Evolutionary conservation across 805 yeast species (phyloP), one percentile per base, ranked within the genome.

Genomic region (Sungouiella thailandica): DNA sequence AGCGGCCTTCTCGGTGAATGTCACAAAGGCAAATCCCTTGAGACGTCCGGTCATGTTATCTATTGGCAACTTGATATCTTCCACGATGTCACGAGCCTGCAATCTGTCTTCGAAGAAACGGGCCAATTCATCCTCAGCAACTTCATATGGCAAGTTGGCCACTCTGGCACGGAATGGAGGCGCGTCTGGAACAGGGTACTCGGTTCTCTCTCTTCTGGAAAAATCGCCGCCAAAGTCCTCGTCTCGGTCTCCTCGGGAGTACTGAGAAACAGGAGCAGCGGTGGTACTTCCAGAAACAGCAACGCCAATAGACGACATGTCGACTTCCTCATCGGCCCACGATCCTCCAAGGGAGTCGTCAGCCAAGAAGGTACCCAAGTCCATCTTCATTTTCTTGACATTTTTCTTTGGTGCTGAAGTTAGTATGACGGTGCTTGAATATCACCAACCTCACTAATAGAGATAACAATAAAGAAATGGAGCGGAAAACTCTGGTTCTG

Each of bases 151-250:
- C 54, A 93, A 75, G 65, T 89, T 88, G 55, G 77, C 76, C 46
- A 90, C 72, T 57, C 86, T 78, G n/a, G 96, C 97, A 52, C 84
- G 82, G 72, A 62, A 93, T 35, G 99, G 99, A 13, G 97, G 88
- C 33, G 65, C 72, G 50, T 87, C 90, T 29, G 99, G 99, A 40
- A 93, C 72, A 27, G 96, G 95, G 48, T 65, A 83, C 55, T 82
- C 89, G 42, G 67, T 70, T 61, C 85, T 74, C 43, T 74, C 76
- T 44, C 65, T 64, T 45, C 66, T 60, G 53, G 37, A 53, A 43
- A 48, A 57, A 31, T 65, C 49, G 31, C 29, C 20, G 17, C 25
- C 37, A 24, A 27, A 29, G 15, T 31, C 24, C 23, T 24, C 34
- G 25, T 19, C 25, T 22, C 28, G 20, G 15, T 16, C 11, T n/a